phyloP scores from a whole-genome alignment of 2,329 filamentous ascomycete genomes.

The Aureobasidium subglaciale region DNA sequence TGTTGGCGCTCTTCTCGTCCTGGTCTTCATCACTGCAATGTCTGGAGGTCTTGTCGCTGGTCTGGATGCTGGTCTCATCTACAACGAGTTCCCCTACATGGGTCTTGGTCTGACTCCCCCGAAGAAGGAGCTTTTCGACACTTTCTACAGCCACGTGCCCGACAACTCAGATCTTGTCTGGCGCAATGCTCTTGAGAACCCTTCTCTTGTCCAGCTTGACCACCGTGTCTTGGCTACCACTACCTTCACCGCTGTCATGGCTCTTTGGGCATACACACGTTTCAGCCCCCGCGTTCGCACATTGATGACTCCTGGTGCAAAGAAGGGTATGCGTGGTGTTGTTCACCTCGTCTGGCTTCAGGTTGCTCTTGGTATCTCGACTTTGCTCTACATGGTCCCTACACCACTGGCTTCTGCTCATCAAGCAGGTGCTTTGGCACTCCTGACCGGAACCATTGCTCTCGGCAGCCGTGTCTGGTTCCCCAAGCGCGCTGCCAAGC shows the following conservation, averaged over 20 bases:
- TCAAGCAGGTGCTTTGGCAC: constrained; percentile 79
- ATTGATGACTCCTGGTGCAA: constrained; percentile 50
- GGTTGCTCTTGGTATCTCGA: constrained; percentile 79
- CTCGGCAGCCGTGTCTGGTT: constrained; percentile 72
- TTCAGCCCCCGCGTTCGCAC: constrained; percentile 57
- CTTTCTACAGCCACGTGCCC: constrained; percentile 72
- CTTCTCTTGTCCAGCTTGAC: constrained; percentile 88
- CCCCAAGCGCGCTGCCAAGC: constrained; percentile 42
- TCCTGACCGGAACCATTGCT: constrained; percentile 75
- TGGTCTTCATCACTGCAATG: constrained; percentile 86
- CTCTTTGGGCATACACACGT: constrained; percentile 73
- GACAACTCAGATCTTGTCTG: constrained; percentile 84
- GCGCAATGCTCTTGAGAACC: constrained; percentile 97
- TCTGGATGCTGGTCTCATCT: constrained; percentile 92
- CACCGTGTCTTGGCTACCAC: constrained; percentile 87
- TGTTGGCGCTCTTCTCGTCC: constrained; percentile 60
- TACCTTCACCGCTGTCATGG: constrained; percentile 74
- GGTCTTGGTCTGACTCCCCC: constrained; percentile 76
- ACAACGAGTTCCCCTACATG: constrained; percentile 98
- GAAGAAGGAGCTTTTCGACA: constrained; percentile 71
- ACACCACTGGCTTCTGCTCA: constrained; percentile 81
- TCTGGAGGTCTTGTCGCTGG: constrained; percentile 91
- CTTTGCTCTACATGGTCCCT: constrained; percentile 89
- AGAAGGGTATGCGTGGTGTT: constrained; percentile 69
- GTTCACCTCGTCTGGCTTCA: constrained; percentile 78